These are phyloP conservation scores for Wickerhamiella occidentalis DNA, from an alignment of 805 yeast species.

Conservation along the genomic window DNA sequence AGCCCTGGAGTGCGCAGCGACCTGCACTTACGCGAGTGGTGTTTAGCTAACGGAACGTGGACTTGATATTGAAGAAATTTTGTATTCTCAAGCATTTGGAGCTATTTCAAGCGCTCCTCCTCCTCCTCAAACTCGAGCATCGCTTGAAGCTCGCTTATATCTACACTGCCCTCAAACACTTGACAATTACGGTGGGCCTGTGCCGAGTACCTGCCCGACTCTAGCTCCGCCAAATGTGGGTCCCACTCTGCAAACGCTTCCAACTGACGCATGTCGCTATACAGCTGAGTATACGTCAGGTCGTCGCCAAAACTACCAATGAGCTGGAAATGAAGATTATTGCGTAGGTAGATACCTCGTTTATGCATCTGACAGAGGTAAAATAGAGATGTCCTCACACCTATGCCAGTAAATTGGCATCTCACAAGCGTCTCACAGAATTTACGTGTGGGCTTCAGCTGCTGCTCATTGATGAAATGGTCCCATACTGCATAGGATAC, in stretches of 20 bases:
- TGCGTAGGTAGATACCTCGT: conserved; percentile 17
- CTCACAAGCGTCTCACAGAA: conserved; percentile 22
- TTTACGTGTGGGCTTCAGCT: conserved; percentile 17
- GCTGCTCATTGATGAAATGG: conserved; percentile 14
- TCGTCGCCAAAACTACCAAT: conserved; percentile 9
- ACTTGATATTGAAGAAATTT: too few relatives aligned
- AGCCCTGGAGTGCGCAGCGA: too few relatives aligned
- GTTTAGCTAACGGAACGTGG: too few relatives aligned
- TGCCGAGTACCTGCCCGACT: conserved; percentile 8
- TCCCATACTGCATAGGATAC: conserved; percentile 21
- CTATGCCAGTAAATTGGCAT: conserved; percentile 21
- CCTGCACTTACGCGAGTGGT: too few relatives aligned
- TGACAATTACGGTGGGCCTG: conserved; percentile 19
- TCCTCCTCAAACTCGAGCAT: conserved; percentile 18
- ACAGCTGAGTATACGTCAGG: conserved; percentile 5
- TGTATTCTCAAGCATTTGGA: too few relatives aligned
- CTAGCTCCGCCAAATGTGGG: conserved; percentile 13
- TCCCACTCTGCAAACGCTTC: conserved; percentile 8
- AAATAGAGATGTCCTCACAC: conserved; percentile 16
- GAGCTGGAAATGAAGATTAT: conserved; percentile 15
- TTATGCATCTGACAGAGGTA: conserved; percentile 22
- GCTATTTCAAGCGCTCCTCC: too few relatives aligned
- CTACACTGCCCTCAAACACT: conserved; percentile 4
- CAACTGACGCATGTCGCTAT: background rate
- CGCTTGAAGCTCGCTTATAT: conserved; percentile 6